These are phyloP conservation scores for Curvularia verruculosa DNA, from an alignment of 2,329 filamentous ascomycete species.

Conservation along the genomic window DNA sequence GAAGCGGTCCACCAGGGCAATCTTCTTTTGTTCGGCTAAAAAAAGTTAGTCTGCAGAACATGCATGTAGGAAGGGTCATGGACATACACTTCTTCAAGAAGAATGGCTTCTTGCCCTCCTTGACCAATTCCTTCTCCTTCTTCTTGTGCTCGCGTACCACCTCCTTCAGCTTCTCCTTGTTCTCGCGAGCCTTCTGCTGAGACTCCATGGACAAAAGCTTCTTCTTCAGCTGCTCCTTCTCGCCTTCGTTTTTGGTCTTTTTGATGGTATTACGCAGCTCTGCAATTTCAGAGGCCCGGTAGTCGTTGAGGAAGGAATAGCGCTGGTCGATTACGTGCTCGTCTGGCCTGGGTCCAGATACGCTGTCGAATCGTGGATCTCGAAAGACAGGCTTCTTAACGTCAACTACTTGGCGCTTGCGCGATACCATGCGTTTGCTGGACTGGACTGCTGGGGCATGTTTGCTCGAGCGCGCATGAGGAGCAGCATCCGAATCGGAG, in stretches of 20 bases:
- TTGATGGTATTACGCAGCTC: conserved; percentile 72
- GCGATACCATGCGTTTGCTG: conserved; percentile 81
- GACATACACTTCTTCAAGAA: conserved; percentile 77
- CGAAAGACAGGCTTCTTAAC: conserved; percentile 66
- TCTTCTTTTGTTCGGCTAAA: conserved; percentile 81
- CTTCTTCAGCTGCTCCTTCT: conserved; percentile 73
- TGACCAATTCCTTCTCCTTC: conserved; percentile 82
- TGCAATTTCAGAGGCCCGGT: conserved; percentile 81
- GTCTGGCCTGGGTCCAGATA: conserved; percentile 61
- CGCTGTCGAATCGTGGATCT: conserved; percentile 86
- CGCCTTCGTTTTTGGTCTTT: conserved; percentile 67
- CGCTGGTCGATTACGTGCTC: conserved; percentile 68
- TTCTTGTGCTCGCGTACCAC: conserved; percentile 77
- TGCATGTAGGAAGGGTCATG: background rate
- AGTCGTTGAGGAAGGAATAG: conserved; percentile 88
- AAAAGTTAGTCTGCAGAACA: conserved; percentile 21
- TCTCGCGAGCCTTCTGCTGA: conserved; percentile 71
- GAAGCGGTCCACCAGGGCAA: conserved; percentile 78
- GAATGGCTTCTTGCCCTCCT: conserved; percentile 89
- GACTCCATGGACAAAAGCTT: conserved; percentile 80
- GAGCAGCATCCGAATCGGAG: conserved; percentile 43
- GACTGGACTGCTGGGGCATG: conserved; percentile 86
- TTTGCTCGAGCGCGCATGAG: conserved; percentile 69
- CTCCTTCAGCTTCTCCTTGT: conserved; percentile 71
- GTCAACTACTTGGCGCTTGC: conserved; percentile 74